These are phyloP conservation scores for Calonectria leucothoes DNA, from an alignment of 2,329 filamentous ascomycete species.

Conservation along the genomic window DNA sequence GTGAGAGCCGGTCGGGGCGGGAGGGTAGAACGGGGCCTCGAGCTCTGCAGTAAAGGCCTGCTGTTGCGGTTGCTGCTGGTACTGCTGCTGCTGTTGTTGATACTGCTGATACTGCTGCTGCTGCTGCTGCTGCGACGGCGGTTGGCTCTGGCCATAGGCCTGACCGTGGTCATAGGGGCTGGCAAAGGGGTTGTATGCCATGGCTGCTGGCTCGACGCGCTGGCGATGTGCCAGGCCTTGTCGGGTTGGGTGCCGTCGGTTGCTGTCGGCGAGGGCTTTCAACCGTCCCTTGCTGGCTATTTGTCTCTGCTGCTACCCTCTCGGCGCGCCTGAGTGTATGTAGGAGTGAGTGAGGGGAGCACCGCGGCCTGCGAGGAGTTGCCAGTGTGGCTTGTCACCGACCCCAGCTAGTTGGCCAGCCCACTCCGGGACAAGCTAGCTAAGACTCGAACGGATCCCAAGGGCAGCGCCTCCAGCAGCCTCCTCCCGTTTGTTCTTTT, in stretches of 20 bases:
- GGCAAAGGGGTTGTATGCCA: constrained; percentile 31
- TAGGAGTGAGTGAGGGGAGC: not conserved
- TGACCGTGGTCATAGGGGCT: constrained; percentile 1
- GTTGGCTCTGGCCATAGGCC: not conserved
- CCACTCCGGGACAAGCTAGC: not conserved
- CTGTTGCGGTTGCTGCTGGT: not conserved
- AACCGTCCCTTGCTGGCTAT: not conserved
- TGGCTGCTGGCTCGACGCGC: constrained; percentile 14
- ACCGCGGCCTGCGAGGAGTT: not conserved
- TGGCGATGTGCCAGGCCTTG: constrained; percentile 7
- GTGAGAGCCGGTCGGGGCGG: constrained; percentile 25
- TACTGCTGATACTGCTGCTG: not conserved
- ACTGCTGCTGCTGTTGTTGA: not conserved
- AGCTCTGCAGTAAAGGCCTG: constrained; percentile 44
- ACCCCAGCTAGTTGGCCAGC: constrained; percentile 15
- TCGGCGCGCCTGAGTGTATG: not conserved
- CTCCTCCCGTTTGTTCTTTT: not conserved
- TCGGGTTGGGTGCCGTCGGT: constrained; percentile 4
- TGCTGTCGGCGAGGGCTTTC: not conserved
- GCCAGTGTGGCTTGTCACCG: constrained; percentile 18
- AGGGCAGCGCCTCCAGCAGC: not conserved
- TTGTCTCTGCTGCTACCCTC: not conserved
- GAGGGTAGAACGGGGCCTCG: constrained; percentile 36
- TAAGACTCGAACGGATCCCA: not conserved
- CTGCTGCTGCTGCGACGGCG: not conserved